These are phyloP conservation scores for Gynochthodes officinalis DNA, from an alignment of 257 asterid species.

Conservation along the genomic window DNA sequence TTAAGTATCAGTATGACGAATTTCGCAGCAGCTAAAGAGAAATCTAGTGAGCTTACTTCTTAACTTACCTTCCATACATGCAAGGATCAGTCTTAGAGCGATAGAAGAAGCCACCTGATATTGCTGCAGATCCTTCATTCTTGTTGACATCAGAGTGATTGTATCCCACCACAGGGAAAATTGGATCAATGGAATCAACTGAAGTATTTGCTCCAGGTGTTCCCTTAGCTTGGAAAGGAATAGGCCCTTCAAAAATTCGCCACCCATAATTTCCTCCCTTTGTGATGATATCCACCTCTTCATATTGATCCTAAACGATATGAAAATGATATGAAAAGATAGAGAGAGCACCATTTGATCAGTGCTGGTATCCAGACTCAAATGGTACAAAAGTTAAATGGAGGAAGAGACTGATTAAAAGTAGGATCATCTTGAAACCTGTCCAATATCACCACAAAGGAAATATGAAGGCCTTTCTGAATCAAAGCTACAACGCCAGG, in stretches of 20 bases:
- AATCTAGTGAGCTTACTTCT: neutral
- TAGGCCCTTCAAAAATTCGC: constrained; percentile 82
- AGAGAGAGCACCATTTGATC: neutral
- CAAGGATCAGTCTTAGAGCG: constrained; percentile 88
- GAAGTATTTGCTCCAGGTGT: constrained; percentile 65
- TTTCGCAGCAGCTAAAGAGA: neutral
- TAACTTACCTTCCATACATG: constrained; percentile 75
- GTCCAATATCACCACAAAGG: constrained; percentile 75
- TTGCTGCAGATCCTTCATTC: constrained; percentile 80
- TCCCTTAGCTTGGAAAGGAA: constrained; percentile 40
- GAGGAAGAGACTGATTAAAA: neutral
- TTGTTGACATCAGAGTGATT: constrained; percentile 58
- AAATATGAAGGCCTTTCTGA: constrained; percentile 86
- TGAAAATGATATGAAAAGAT: too few species aligned
- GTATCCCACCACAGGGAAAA: constrained; percentile 77
- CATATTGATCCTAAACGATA: constrained; percentile 61
- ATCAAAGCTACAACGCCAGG: constrained; percentile 97
- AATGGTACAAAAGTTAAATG: neutral
- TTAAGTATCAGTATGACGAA: constrained; percentile 5
- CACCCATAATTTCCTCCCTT: constrained; percentile 97
- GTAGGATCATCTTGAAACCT: constrained; percentile 38
- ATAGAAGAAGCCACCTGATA: constrained; percentile 75
- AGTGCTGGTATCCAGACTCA: too few species aligned
- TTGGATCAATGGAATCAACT: constrained; percentile 48
- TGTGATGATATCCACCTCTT: constrained; percentile 76